These are phyloP conservation scores for Euphrasia confusa DNA, from an alignment of 257 asterid species.

Conservation along the genomic window DNA sequence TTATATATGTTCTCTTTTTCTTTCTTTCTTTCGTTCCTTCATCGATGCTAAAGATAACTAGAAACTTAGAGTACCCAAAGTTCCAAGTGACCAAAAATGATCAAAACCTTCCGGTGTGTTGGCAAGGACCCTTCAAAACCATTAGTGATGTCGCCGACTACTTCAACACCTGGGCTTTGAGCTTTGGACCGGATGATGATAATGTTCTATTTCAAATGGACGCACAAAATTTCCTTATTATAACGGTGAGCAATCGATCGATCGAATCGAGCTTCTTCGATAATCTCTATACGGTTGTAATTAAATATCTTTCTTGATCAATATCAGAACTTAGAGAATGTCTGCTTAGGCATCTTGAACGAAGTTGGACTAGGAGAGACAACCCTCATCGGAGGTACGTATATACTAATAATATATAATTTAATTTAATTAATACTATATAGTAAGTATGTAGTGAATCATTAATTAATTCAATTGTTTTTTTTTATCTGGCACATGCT, in stretches of 20 bases:
- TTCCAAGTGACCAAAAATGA: background rate
- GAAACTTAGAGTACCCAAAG: too few relatives aligned
- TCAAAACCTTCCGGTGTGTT: background rate
- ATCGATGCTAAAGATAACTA: too few relatives aligned
- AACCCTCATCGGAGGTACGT: background rate
- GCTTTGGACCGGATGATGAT: background rate
- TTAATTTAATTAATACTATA: too few relatives aligned
- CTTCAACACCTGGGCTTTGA: background rate
- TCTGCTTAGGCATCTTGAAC: slow-evolving; percentile 1
- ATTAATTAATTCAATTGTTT: too few relatives aligned
- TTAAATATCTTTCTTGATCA: too few relatives aligned
- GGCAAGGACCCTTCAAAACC: background rate
- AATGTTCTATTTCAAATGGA: background rate
- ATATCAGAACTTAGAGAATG: background rate
- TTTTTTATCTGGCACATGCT: too few relatives aligned
- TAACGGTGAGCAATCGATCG: background rate
- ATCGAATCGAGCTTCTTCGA: too few relatives aligned
- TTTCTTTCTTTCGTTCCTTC: too few relatives aligned
- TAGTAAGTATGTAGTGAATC: too few relatives aligned
- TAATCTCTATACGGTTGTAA: too few relatives aligned
- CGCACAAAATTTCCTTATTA: background rate
- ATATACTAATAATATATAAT: background rate
- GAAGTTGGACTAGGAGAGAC: background rate
- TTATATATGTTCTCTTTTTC: background rate
- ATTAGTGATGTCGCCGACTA: background rate